Evolutionary conservation across 1,284 basidiomycete species (phyloP).

Genomic region (Cryptococcus sp.): DNA sequence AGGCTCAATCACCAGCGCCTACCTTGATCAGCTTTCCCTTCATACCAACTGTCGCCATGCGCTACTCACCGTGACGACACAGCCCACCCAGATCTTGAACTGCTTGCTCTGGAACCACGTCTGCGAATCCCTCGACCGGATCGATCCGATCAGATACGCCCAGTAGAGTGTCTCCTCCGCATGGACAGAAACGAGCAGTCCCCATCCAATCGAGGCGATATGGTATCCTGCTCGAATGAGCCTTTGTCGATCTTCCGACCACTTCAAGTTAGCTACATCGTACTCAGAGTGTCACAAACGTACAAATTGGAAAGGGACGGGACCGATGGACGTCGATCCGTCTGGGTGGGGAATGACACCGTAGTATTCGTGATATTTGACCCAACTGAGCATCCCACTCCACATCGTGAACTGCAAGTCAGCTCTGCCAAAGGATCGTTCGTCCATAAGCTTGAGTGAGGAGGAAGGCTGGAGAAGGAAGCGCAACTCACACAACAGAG

Average conservation of each 20-base stretch:
- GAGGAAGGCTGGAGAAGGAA: too few species aligned
- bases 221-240: conserved; percentile 22
- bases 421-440: conserved; percentile 1
- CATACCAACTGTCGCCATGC: not conserved
- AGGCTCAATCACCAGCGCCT: conserved; percentile 11
- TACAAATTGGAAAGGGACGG: conserved; percentile 20
- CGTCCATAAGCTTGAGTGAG: not conserved
- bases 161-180: conserved; percentile 37
- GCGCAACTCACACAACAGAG: conserved; percentile 9
- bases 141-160: conserved; percentile 28
- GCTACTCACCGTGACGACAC: conserved; percentile 11
- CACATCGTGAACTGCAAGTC: conserved; percentile 20
- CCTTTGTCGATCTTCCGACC: conserved; percentile 12
- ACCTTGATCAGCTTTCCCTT: not conserved
- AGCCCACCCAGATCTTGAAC: conserved; percentile 28
- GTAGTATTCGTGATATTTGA: conserved; percentile 28
- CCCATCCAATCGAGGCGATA: conserved; percentile 21
- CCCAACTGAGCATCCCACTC: conserved; percentile 20
- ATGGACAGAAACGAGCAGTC: conserved; percentile 22
- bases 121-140: conserved; percentile 15
- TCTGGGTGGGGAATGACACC: conserved; percentile 14
- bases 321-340: conserved; percentile 15
- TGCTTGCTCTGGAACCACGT: conserved; percentile 26
- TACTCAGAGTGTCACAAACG: not conserved
- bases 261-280: conserved; percentile 11